Conservation (phyloP, 116 monocot species). For the Dioscorea cayenensis region DNA sequence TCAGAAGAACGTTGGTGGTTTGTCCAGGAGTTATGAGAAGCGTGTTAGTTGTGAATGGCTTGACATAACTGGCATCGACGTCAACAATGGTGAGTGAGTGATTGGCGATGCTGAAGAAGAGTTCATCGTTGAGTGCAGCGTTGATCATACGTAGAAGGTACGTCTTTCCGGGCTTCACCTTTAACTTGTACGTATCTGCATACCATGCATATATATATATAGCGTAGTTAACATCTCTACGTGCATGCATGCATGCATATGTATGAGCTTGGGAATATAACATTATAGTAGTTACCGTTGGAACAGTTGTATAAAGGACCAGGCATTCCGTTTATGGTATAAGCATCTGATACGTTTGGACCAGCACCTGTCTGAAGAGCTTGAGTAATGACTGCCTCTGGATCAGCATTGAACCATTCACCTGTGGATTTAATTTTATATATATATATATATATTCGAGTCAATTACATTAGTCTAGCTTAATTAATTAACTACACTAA, state of each 20-base stretch:
- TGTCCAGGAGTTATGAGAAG: constrained; percentile 13
- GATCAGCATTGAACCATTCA: constrained; percentile 16
- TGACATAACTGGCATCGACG: constrained; percentile 10
- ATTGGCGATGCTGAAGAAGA: constrained; percentile 27
- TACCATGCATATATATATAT: neutral
- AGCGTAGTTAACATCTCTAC: neutral
- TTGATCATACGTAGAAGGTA: constrained; percentile 18
- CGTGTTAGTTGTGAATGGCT: constrained; percentile 12
- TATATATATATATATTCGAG: neutral
- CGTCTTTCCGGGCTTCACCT: constrained; percentile 9
- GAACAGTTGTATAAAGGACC: constrained; percentile 23
- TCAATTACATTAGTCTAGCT: too few relatives aligned
- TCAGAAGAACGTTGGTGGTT: constrained; percentile 23
- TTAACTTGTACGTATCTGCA: constrained; percentile 18
- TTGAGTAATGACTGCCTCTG: constrained; percentile 10
- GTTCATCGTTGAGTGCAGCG: constrained; percentile 18
- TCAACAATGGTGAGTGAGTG: constrained; percentile 20
- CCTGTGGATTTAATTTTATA: neutral
- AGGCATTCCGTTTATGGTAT: constrained; percentile 17
- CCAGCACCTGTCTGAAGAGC: constrained; percentile 9
- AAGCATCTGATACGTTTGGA: constrained; percentile 15
- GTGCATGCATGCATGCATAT: too few relatives aligned
- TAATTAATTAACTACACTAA: neutral
- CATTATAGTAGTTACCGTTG: constrained; percentile 2
- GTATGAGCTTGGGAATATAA: too few relatives aligned